Evolutionary conservation across 1,139 yeast species (phyloP).

Genomic region (Pichia sp.): DNA sequence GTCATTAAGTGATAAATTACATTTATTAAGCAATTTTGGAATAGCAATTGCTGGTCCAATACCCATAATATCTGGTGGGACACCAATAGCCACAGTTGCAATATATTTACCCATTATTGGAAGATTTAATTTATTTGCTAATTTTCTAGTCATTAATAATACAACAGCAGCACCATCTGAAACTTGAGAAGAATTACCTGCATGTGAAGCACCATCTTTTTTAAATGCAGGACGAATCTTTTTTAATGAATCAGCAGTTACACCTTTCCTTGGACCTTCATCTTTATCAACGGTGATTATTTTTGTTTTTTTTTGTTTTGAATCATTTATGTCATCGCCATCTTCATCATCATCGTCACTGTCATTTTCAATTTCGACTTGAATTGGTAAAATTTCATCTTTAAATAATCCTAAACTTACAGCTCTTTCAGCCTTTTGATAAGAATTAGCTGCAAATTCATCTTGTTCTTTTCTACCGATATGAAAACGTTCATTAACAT

Average conservation of each 20-base stretch:
- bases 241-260: constrained; percentile 66
- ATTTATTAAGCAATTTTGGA: constrained; percentile 65
- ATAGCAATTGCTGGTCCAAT: constrained; percentile 94
- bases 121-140: constrained; percentile 68
- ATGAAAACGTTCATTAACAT: constrained; percentile 56
- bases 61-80: constrained; percentile 96
- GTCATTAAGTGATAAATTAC: constrained; percentile 59
- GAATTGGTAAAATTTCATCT: constrained; percentile 79
- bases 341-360: constrained; percentile 31
- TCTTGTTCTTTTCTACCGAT: constrained; percentile 74
- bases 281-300: constrained; percentile 57
- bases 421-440: constrained; percentile 75
- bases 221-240: constrained; percentile 86
- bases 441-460: constrained; percentile 80
- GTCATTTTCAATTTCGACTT: constrained; percentile 45
- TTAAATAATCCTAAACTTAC: constrained; percentile 64
- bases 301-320: constrained; percentile 35
- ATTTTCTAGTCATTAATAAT: constrained; percentile 76
- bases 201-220: constrained; percentile 77
- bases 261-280: constrained; percentile 88
- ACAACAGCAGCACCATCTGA: constrained; percentile 95
- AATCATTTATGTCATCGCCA: constrained; percentile 10
- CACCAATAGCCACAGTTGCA: constrained; percentile 74
- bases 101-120: constrained; percentile 69
- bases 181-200: constrained; percentile 94